Conservation (phyloP, 352 stramenopile species). For the Globisporangium spiculum region DNA sequence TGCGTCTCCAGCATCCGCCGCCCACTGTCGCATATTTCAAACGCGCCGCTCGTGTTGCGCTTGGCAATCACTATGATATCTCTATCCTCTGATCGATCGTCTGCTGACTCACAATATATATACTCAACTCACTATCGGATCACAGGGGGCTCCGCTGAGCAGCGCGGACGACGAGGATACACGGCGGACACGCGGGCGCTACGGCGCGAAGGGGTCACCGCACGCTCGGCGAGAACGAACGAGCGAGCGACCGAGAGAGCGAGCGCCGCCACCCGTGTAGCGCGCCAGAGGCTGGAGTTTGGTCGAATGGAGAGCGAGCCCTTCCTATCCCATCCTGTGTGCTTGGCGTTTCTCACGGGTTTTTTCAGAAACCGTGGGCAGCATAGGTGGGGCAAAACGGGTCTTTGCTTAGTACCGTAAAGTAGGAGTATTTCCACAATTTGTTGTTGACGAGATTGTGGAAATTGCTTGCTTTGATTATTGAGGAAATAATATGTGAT, state of each 20-base stretch:
- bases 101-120: too few relatives aligned
- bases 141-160: not conserved
- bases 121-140: not conserved
- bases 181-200: not conserved
- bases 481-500: too few relatives aligned
- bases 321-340: conserved; percentile 9
- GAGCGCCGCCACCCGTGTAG: conserved; percentile 4
- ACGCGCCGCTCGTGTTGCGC: not conserved
- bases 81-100: not conserved
- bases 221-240: not conserved
- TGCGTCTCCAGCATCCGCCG: not conserved
- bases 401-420: too few relatives aligned
- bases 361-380: not conserved
- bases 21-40: conserved; percentile 16
- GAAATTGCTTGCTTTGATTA: too few relatives aligned
- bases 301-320: conserved; percentile 1
- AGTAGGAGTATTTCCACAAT: too few relatives aligned
- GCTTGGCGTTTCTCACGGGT: conserved; percentile 1
- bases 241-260: not conserved
- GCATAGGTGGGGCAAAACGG: too few relatives aligned
- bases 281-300: not conserved
- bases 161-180: not conserved
- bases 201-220: not conserved
- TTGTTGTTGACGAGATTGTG: too few relatives aligned
- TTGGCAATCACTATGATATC: conserved; percentile 1